Evolutionary conservation across 2,329 filamentous ascomycete genomes (phyloP).

Genomic region (Monilinia aucupariae): DNA sequence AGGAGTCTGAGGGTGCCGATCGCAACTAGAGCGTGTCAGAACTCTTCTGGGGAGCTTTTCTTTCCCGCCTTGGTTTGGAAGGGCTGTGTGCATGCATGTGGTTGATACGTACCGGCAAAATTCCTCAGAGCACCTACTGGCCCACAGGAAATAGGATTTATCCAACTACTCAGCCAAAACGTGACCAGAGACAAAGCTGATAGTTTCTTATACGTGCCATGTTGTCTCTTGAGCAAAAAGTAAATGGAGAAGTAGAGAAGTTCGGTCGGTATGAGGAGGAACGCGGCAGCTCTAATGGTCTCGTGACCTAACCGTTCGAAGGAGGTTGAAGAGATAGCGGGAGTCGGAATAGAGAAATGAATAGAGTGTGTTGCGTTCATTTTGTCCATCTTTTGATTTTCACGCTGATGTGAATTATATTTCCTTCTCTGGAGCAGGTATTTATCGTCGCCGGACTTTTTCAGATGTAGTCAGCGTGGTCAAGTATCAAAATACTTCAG

Average conservation of each 20-base stretch:
- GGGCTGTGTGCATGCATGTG: background rate
- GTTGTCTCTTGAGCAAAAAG: conserved; percentile 28
- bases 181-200: conserved; percentile 26
- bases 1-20: conserved; percentile 40
- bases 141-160: conserved; percentile 35
- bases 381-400: background rate
- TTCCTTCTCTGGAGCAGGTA: background rate
- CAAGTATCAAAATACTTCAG: background rate
- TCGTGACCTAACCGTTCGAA: conserved; percentile 30
- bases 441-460: background rate
- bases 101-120: conserved; percentile 33
- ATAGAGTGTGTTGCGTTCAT: conserved; percentile 30
- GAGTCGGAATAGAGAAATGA: conserved; percentile 17
- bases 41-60: background rate
- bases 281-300: conserved; percentile 27
- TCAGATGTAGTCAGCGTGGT: background rate
- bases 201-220: conserved; percentile 27
- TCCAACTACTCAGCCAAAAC: conserved; percentile 30
- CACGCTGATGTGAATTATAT: background rate
- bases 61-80: background rate
- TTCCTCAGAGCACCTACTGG: conserved; percentile 34
- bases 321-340: conserved; percentile 24
- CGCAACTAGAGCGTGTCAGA: conserved; percentile 28
- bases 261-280: conserved; percentile 31
- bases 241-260: conserved; percentile 35